Evolutionary conservation across 1,139 yeast species (phyloP), one percentile per base, ranked within the genome.

Genomic region (Scheffersomyces insectosa): DNA sequence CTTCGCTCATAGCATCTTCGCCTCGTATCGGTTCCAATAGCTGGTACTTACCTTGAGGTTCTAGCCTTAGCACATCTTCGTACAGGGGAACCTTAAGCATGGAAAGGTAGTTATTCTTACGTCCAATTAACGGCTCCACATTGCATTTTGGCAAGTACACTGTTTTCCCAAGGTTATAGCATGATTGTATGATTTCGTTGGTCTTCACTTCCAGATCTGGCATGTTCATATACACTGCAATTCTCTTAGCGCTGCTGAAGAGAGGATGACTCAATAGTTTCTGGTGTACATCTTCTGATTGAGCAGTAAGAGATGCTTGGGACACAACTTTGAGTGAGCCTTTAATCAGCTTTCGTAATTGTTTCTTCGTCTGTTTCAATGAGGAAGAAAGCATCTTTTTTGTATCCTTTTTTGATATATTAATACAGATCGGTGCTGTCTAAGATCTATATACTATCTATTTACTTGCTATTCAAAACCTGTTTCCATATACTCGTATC

Each of bases 141-240:
- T 69, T 63, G 39, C 85, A 80, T 39, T 67, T 65, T 0, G 88
- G 88, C 6, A 83, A 59, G 49, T 69, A 83, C 0, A 83, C 80
- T 29, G 44, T 37, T 50, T 72, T 80, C 3, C 69, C 64, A 41
- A 65, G 59, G 1, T 55, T 56, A 47, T 82, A 82, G 13, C 87
- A 80, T 5, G 65, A 49, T 33, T 66, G 51, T 10, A 87, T 78
- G 12, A 87, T 65, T 0, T 56, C 58, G 10, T 64, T 52, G 0
- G 95, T 87, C 46, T 77, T 75, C 2, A 83, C 65, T 56, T 88
- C 95, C 48, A 79, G 72, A 20, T 63, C 54, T 1, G 82, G 84
- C 87, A 87, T 82, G 57, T 76, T 81, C 82, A 86, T 77, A 53
- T 78, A 87, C 28, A 84, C 56, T 0, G 83, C 95, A 1, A 88